Evolutionary conservation across 2,329 filamentous ascomycete genomes (phyloP).

Genomic region (Hymenoscyphus repandus): DNA sequence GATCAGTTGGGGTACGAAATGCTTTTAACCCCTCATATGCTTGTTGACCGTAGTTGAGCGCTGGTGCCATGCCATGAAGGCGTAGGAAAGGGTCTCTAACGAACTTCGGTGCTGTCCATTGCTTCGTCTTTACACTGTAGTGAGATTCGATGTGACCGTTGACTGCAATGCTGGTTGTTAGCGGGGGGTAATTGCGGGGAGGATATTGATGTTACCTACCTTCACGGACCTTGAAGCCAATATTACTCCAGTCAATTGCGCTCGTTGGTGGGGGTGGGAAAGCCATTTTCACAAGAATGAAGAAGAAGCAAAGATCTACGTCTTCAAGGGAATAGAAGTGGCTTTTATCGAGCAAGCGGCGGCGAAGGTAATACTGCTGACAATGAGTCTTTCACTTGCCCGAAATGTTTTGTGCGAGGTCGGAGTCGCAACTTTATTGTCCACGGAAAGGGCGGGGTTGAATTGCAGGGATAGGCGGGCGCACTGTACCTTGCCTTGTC

Average conservation of each 20-base stretch:
- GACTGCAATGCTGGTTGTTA: slow-evolving; percentile 46
- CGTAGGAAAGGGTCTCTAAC: slow-evolving; percentile 78
- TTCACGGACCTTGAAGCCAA: slow-evolving; percentile 90
- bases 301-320: not conserved
- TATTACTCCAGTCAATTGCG: slow-evolving; percentile 85
- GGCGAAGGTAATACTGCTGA: not conserved
- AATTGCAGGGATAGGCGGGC: no score
- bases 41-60: slow-evolving; percentile 94
- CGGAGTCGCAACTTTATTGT: not conserved
- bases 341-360: not conserved
- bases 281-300: slow-evolving; percentile 29
- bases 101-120: slow-evolving; percentile 76
- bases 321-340: not conserved
- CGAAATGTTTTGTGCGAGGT: slow-evolving; percentile 6
- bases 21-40: slow-evolving; percentile 98
- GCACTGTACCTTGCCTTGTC: no score
- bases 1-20: slow-evolving; percentile 69
- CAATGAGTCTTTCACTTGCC: not conserved
- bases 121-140: slow-evolving; percentile 66
- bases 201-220: slow-evolving; percentile 42
- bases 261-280: slow-evolving; percentile 76
- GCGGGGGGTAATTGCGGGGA: not conserved
- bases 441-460: no score
- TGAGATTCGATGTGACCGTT: slow-evolving; percentile 91
- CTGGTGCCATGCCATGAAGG: slow-evolving; percentile 92